Base-by-base conservation (phyloP, 495 filamentous ascomycete genomes). In the Physcia stellaris region DNA sequence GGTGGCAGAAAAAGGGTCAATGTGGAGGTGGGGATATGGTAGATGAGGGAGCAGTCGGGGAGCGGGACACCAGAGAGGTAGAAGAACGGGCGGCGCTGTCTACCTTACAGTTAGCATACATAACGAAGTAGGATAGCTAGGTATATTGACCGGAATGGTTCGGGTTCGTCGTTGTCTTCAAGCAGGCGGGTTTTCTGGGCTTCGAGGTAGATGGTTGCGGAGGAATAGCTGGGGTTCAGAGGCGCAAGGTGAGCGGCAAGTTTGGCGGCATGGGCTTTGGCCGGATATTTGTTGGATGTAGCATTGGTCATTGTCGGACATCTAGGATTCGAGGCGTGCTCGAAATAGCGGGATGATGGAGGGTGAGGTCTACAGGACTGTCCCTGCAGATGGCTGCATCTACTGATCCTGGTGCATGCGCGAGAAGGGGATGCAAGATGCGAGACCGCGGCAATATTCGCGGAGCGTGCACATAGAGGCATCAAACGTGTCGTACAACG, bases 201-300 rank as follows among this genome's bases (percentile, higher is more conserved):
- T 66, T 96, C 86, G 35, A 98, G 71, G 57, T 94, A 98, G 30
- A 98, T 69, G 9, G 46, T 39, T 4, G 79, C 62, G 13, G 80
- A 79, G 13, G 60, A 71, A 24, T 64, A 65, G 47, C 69, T 61
- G 32, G 75, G 71, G 17, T 71, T 56, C 49, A 73, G 72, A 32
- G 63, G 55, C 41, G 61, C 66, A 41, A 96, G 79, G 50, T 75
- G 77, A 38, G 83, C 73, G 12, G 73, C 79, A n/a, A 95, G 86
- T 47, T 75, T 75, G 46, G 74, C 69, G 28, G 81, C 83, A 59
- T 98, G 90, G 17, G 70, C 69, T 60, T 95, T 96, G 29, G 85
- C 92, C n/a, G 90, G 92, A 57, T 98, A 98, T 59, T 94, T 94
- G 26, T n/a, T n/a, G n/a, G n/a, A n/a, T n/a, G n/a, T n/a, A n/a